These are phyloP conservation scores for Penicillium salamii DNA, from an alignment of 495 filamentous ascomycete species.

Conservation along the genomic window DNA sequence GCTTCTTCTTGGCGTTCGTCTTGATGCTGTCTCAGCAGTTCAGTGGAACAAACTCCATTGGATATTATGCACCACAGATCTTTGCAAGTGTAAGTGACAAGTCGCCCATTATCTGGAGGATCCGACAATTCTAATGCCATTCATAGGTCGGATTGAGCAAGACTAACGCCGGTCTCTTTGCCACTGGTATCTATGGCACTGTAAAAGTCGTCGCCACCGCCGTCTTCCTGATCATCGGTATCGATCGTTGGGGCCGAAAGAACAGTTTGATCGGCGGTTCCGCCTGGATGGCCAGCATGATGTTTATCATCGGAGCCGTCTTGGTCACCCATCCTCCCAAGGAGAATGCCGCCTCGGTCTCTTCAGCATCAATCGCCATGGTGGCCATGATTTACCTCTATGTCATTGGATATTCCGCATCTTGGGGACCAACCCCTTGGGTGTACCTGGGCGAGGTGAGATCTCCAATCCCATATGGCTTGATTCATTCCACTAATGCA, in stretches of 20 bases:
- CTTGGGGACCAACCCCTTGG: conserved; percentile 48
- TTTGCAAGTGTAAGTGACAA: conserved; percentile 34
- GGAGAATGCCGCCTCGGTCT: conserved; percentile 22
- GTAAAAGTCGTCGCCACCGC: conserved; percentile 56
- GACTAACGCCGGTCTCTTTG: conserved; percentile 45
- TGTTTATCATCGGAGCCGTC: conserved; percentile 80
- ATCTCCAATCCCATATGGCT: neutral
- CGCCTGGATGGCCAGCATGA: conserved; percentile 61
- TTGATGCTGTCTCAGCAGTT: conserved; percentile 56
- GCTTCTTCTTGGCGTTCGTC: conserved; percentile 40
- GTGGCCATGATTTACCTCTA: conserved; percentile 56
- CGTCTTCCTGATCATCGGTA: conserved; percentile 63
- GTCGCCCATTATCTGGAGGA: neutral
- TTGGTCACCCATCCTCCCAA: conserved; percentile 42
- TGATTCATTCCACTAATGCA: neutral
- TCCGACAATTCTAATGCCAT: neutral
- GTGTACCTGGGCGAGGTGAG: conserved; percentile 50
- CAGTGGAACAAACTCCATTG: conserved; percentile 50
- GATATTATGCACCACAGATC: conserved; percentile 52
- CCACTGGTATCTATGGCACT: conserved; percentile 51
- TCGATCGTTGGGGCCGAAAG: conserved; percentile 66
- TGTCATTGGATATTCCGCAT: conserved; percentile 44
- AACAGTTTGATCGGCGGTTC: conserved; percentile 66
- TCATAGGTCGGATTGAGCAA: conserved; percentile 34
- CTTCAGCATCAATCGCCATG: conserved; percentile 43